phyloP scores from a whole-genome alignment of 164 flowering plant species.

The Litsea cubeba region DNA sequence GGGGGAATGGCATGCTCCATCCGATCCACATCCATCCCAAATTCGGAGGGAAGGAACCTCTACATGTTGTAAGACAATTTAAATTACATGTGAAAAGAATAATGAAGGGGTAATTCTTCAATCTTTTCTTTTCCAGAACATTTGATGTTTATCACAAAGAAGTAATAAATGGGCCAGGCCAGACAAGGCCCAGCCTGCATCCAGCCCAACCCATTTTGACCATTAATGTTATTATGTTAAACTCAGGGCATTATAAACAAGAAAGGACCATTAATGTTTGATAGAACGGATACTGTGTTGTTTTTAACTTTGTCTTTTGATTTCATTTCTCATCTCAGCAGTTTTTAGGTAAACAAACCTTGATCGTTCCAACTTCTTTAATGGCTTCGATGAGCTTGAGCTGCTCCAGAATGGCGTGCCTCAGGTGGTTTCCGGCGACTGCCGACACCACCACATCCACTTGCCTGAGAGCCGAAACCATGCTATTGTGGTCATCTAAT shows the following conservation, averaged over 20 bases:
- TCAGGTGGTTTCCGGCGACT: slow-evolving; percentile 57
- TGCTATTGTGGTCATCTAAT: slow-evolving; percentile 42
- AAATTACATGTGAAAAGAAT: too few species aligned
- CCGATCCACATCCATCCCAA: slow-evolving; percentile 33
- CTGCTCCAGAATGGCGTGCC: slow-evolving; percentile 46
- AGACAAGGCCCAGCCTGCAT: too few species aligned
- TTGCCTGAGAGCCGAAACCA: slow-evolving; percentile 50
- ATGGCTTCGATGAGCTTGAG: slow-evolving; percentile 66
- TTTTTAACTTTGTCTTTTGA: too few species aligned
- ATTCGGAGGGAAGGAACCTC: slow-evolving; percentile 36
- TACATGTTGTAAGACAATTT: background rate
- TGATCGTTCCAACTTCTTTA: slow-evolving; percentile 63
- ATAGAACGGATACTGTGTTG: too few species aligned
- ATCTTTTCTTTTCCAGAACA: too few species aligned
- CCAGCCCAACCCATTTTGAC: too few species aligned
- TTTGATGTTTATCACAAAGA: too few species aligned
- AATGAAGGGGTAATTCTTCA: too few species aligned
- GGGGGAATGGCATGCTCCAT: slow-evolving; percentile 30
- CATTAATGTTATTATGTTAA: too few species aligned
- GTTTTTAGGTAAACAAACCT: slow-evolving; percentile 22
- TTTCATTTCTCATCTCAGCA: background rate
- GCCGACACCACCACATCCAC: slow-evolving; percentile 64
- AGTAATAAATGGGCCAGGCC: too few species aligned
- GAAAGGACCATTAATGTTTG: too few species aligned
- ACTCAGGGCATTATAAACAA: too few species aligned